These are phyloP conservation scores for Catunica adiposa DNA, from an alignment of 2,329 filamentous ascomycete genomes.

Conservation along the genomic window DNA sequence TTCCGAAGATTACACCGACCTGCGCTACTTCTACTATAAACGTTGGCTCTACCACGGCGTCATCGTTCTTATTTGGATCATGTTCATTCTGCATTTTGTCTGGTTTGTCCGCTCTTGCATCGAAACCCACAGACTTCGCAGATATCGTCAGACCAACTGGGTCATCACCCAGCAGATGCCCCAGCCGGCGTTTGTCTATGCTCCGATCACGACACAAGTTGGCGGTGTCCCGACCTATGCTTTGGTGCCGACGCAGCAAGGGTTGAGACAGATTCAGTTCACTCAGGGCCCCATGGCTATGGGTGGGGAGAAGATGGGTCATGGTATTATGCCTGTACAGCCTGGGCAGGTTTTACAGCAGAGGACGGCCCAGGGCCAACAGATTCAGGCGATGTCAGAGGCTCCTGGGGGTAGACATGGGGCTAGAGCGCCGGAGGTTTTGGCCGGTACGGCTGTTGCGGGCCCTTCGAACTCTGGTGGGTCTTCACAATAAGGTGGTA, in stretches of 20 bases:
- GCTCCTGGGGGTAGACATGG: too few relatives aligned
- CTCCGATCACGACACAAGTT: background rate
- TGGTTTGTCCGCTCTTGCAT: slow-evolving; percentile 6
- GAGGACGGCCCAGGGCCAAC: too few relatives aligned
- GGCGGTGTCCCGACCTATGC: background rate
- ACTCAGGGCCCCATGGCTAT: background rate
- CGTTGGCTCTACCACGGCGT: background rate
- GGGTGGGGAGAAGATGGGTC: background rate
- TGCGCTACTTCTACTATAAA: background rate
- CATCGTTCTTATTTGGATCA: background rate
- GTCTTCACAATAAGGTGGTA: too few relatives aligned
- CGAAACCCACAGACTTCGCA: background rate
- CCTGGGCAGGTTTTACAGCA: too few relatives aligned
- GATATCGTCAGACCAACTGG: background rate
- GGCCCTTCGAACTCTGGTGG: too few relatives aligned
- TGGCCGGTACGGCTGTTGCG: too few relatives aligned
- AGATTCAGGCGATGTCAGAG: too few relatives aligned
- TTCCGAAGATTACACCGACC: too few relatives aligned
- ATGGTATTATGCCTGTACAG: background rate
- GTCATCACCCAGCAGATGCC: background rate
- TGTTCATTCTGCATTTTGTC: background rate
- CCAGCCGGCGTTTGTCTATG: background rate
- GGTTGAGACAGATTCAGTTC: background rate
- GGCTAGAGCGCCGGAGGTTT: too few relatives aligned
- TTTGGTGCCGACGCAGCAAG: background rate